A percentile compares a stretch with the other conserved stretches of the same genome.
Conservation (phyloP, 1,284 basidiomycete genomes). For the Uromyces viciae-fabae region DNA sequence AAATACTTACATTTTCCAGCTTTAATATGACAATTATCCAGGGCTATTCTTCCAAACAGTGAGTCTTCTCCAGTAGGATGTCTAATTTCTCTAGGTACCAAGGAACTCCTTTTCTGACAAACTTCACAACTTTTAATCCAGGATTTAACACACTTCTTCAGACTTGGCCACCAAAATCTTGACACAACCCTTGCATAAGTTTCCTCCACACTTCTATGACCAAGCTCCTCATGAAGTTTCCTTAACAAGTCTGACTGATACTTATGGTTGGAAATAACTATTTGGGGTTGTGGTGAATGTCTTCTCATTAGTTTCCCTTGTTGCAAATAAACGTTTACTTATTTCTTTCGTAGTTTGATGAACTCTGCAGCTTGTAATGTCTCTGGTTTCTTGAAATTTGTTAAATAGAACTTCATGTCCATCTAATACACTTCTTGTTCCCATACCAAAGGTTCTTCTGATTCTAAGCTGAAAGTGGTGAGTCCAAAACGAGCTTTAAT, state of each 20-base stretch:
- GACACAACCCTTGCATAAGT: not conserved
- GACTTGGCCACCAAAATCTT: slow-evolving; percentile 18
- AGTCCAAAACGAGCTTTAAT: not conserved
- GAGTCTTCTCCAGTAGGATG: not conserved
- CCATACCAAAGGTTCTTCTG: not conserved
- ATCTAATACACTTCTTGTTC: not conserved
- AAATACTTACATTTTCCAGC: not conserved
- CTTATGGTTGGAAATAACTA: not conserved
- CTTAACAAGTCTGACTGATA: not conserved
- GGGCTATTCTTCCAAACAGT: not conserved
- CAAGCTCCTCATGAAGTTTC: not conserved
- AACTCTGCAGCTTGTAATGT: not conserved
- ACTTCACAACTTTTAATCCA: slow-evolving; percentile 2
- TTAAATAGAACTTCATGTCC: not conserved
- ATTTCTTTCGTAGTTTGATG: not conserved
- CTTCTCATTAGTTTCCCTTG: not conserved
- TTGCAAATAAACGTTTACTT: not conserved
- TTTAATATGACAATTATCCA: not conserved
- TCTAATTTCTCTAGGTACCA: not conserved
- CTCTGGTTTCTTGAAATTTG: not conserved
- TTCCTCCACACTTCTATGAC: not conserved
- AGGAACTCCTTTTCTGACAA: not conserved
- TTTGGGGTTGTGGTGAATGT: not conserved
- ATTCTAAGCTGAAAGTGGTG: not conserved
- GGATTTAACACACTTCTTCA: not conserved